These are phyloP conservation scores for Tetraselmis chui DNA, from an alignment of 139 green algal species.

Conservation along the genomic window DNA sequence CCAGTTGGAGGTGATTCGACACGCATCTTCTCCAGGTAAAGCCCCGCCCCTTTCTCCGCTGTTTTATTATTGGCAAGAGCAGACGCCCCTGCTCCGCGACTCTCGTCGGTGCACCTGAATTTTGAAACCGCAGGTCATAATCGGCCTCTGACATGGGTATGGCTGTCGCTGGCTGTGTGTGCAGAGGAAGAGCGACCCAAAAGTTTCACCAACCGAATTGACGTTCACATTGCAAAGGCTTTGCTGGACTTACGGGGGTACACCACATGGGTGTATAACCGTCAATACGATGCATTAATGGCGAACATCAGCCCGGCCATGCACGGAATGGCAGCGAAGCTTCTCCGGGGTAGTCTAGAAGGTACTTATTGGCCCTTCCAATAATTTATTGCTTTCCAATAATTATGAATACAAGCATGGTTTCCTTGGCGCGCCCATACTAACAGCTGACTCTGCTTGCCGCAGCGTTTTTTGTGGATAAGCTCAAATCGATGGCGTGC, in stretches of 20 bases:
- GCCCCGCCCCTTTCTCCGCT: neutral
- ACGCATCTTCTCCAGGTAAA: neutral
- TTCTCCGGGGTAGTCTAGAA: neutral
- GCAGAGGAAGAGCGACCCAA: neutral
- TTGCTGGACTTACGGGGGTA: neutral
- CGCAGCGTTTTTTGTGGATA: neutral
- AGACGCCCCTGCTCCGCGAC: too few species aligned
- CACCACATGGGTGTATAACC: neutral
- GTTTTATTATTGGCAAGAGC: neutral
- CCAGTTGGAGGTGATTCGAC: neutral
- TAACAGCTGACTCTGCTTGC: neutral
- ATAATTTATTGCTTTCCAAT: neutral
- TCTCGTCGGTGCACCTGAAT: too few species aligned
- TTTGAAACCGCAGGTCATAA: too few species aligned
- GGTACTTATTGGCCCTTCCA: too few species aligned
- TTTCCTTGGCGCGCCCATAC: neutral
- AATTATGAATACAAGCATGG: neutral
- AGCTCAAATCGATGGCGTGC: neutral
- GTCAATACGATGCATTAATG: neutral
- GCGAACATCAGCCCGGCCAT: neutral
- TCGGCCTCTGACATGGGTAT: too few species aligned
- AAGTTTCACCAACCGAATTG: neutral
- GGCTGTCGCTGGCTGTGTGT: neutral
- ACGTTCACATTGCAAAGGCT: neutral
- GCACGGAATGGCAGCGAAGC: neutral